These are phyloP conservation scores for Rhodomyrtus tomentosa DNA, from an alignment of 345 rosid species.

Conservation along the genomic window DNA sequence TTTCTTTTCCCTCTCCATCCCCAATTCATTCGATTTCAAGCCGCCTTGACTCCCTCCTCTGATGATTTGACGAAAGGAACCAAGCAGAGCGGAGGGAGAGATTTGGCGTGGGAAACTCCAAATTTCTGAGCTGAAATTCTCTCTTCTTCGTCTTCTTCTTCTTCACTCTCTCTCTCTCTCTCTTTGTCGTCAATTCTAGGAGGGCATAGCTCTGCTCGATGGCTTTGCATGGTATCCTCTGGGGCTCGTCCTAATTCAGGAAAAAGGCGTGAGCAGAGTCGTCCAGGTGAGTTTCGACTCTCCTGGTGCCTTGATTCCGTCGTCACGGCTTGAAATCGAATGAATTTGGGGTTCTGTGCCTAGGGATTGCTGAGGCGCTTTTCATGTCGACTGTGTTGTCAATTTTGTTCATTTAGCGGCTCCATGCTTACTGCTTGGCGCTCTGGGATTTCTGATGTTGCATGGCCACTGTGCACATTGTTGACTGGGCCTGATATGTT, in stretches of 20 bases:
- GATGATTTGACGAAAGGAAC: slow-evolving; percentile 5
- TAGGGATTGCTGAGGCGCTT: too few relatives aligned
- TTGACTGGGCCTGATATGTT: not conserved
- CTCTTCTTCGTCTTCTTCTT: not conserved
- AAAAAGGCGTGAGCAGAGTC: slow-evolving; percentile 25
- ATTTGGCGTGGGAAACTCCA: slow-evolving; percentile 5
- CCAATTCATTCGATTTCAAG: too few relatives aligned
- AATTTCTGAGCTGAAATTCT: not conserved
- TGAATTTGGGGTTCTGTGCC: not conserved
- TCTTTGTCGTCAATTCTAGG: not conserved
- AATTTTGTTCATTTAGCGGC: too few relatives aligned
- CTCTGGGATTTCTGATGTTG: too few relatives aligned
- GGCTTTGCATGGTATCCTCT: slow-evolving; percentile 52
- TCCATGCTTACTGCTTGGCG: too few relatives aligned
- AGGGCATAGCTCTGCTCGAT: slow-evolving; percentile 55
- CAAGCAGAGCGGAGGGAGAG: too few relatives aligned
- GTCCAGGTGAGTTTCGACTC: slow-evolving; percentile 19
- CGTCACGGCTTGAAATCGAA: not conserved
- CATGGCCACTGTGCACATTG: too few relatives aligned
- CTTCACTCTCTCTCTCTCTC: not conserved
- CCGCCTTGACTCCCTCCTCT: too few relatives aligned
- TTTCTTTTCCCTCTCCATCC: not conserved
- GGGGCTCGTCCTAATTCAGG: slow-evolving; percentile 29
- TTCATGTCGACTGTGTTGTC: too few relatives aligned
- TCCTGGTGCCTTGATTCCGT: not conserved